phyloP scores from a whole-genome alignment of 2,329 filamentous ascomycete genomes.

The Colletotrichum trifolii region DNA sequence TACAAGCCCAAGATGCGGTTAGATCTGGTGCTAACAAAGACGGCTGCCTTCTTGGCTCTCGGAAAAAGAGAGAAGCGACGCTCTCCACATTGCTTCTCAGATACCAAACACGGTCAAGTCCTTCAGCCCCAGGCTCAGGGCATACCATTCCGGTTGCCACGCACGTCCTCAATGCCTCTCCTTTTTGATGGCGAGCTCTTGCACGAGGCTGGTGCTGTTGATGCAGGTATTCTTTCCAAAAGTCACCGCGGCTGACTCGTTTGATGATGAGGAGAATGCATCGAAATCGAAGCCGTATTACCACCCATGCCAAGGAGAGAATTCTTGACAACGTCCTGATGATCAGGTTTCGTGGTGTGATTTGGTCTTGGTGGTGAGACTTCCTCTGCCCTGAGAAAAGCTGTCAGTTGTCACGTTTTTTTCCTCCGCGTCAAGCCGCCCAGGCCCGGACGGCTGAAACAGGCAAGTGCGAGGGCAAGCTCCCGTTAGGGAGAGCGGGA shows the following conservation, averaged over 20 bases:
- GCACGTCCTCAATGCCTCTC: conserved; percentile 13
- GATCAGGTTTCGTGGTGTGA: not conserved
- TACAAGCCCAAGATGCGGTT: not conserved
- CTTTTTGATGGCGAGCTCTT: conserved; percentile 17
- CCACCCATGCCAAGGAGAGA: conserved; percentile 9
- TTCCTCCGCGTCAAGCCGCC: not conserved
- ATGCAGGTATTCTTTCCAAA: not conserved
- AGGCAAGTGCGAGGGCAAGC: conserved; percentile 7
- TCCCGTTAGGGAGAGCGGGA: conserved; percentile 13
- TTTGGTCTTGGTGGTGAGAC: conserved; percentile 1
- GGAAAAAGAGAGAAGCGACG: not conserved
- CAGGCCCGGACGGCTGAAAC: conserved; percentile 6
- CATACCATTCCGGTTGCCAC: conserved; percentile 15
- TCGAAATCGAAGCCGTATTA: conserved; percentile 3
- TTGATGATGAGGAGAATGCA: not conserved
- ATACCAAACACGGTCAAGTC: conserved; percentile 4
- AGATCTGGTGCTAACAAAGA: conserved; percentile 10
- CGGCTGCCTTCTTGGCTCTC: conserved; percentile 2
- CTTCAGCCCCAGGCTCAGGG: conserved; percentile 4
- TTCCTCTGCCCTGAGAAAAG: conserved; percentile 1
- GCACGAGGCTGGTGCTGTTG: not conserved
- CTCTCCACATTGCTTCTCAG: conserved; percentile 7
- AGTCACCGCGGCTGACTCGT: not conserved
- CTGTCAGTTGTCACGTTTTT: conserved; percentile 12
- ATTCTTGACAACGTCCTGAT: conserved; percentile 17